Evolutionary conservation across 2,329 filamentous ascomycete species (phyloP), one percentile per base, ranked within the genome.

Genomic region (Fusarium sublunatum): DNA sequence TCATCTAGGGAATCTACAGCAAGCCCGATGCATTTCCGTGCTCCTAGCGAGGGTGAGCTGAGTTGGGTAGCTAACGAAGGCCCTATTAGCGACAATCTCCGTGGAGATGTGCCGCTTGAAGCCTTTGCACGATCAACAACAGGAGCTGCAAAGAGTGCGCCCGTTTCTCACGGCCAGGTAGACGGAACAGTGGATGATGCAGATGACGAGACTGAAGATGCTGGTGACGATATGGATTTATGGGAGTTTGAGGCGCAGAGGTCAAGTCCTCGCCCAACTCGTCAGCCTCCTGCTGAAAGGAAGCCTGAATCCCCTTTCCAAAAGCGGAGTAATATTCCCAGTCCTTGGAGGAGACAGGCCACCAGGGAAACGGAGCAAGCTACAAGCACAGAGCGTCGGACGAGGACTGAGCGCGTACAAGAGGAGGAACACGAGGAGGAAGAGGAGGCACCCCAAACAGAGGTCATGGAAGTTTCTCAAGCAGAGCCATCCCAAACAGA

Each of bases 181-280:
- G 62, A 72, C 35, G 62, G 54, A 12, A 29, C 46, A 6, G 61
- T 28, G 0, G 61, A 67, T 36, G 65, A 70, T 12, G 61, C 52
- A 32, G 61, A 63, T 15, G 65, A 68, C 9, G 49, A 43, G 26
- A 35, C 62, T 5, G 61, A 69, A 43, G 70, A 65, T 19, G 50
- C 46, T 7, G 77, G 77, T 25, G 80, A 81, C n/a, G 79, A 80
- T 4, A 81, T 81, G 10, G 76, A 87, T 61, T 78, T 88, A 10
- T 88, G 85, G 84, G 84, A 83, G 29, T 68, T 86, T 24, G 85
- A 87, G 68, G 85, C 84, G 10, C 77, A 81, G 49, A 79, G 84
- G 11, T 74, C 77, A 7, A 77, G 78, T 1, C 79, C 81, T 9
- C 71, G 62, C 6, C 65, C 73, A 22, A 47, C 64, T 31, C 66